Conservation (phyloP, 164 flowering plant genomes). For the Cinnamomum chago region DNA sequence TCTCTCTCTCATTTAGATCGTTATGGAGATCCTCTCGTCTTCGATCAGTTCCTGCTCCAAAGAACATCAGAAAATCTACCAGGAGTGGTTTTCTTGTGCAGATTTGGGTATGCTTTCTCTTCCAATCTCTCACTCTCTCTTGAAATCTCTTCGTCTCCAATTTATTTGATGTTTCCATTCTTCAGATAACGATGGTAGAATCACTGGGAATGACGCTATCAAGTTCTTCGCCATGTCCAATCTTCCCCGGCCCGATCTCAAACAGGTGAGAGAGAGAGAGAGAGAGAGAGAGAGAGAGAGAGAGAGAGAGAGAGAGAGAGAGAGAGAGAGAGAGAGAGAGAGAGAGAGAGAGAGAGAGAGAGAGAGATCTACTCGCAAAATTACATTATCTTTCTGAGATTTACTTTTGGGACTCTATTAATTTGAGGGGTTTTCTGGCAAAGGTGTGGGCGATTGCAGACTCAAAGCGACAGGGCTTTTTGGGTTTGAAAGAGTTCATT, state of each 20-base stretch:
- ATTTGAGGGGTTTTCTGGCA: background rate
- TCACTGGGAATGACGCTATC: constrained; percentile 77
- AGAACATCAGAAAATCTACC: constrained; percentile 78
- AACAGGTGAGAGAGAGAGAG: constrained; percentile 52
- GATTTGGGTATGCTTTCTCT: constrained; percentile 59
- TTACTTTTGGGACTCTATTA: background rate
- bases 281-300: no score
- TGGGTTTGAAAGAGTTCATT: constrained; percentile 77
- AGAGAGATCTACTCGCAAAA: no score
- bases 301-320: no score
- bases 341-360: background rate
- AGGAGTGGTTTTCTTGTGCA: constrained; percentile 73
- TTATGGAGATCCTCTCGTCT: constrained; percentile 64
- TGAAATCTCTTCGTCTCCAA: background rate
- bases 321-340: background rate
- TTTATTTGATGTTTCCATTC: background rate
- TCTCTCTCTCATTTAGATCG: no score
- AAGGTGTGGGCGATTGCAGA: constrained; percentile 99
- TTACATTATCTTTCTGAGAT: background rate
- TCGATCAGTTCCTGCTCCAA: constrained; percentile 68
- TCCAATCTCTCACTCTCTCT: background rate
- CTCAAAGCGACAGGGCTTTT: constrained; percentile 83
- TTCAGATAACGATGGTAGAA: constrained; percentile 83
- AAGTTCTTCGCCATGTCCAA: constrained; percentile 87
- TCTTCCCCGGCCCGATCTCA: constrained; percentile 74